phyloP scores from a whole-genome alignment of 257 asterid genomes.

The Leptodermis oblonga region DNA sequence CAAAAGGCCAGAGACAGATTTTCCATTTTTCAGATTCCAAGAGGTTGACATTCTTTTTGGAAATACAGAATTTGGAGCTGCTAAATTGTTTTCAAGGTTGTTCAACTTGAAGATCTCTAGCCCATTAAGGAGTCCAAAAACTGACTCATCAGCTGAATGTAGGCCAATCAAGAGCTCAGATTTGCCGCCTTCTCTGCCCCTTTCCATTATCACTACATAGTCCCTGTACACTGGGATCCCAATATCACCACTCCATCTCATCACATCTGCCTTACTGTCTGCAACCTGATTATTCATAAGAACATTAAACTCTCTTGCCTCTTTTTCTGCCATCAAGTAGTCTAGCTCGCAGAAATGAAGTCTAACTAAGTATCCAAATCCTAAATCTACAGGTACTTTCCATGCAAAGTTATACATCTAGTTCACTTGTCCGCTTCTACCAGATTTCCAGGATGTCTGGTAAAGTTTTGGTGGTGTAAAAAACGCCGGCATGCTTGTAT shows the following conservation, averaged over 20 bases:
- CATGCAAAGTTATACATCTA: too few species aligned
- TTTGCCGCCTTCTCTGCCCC: not conserved
- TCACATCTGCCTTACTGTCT: not conserved
- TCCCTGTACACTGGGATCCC: too few species aligned
- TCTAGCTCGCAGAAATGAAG: too few species aligned
- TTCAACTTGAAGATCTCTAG: conserved; percentile 22
- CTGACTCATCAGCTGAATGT: not conserved
- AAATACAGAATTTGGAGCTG: not conserved
- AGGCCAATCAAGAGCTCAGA: conserved; percentile 4
- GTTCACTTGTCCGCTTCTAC: not conserved
- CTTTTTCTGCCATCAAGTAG: too few species aligned
- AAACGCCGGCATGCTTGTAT: conserved; percentile 9
- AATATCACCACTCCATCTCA: too few species aligned
- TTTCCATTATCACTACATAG: not conserved
- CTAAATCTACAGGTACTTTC: too few species aligned
- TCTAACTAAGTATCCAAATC: too few species aligned
- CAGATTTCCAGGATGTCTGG: conserved; percentile 30
- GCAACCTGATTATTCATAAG: conserved; percentile 14
- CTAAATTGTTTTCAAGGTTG: conserved; percentile 7
- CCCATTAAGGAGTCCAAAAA: too few species aligned
- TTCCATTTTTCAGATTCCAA: too few species aligned
- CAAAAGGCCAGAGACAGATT: too few species aligned
- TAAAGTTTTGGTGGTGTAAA: conserved; percentile 35
- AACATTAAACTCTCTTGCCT: not conserved
- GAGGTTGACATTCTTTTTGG: too few species aligned